These are phyloP conservation scores for Plasmodium reichenowi DNA, from an alignment of 169 alveolate genomes.

Conservation along the genomic window DNA sequence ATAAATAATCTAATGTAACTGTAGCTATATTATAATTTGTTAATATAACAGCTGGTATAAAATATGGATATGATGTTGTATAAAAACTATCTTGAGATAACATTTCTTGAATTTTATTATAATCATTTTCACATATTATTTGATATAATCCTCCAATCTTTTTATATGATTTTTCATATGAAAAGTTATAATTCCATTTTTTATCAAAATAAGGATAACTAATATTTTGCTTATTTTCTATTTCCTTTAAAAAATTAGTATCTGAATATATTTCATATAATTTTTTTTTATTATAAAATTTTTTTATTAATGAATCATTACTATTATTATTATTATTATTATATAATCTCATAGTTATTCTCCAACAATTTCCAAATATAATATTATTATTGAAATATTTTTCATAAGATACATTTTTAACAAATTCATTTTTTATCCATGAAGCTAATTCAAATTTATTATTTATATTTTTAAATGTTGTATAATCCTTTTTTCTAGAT, in stretches of 20 bases:
- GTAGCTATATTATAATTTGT: slow-evolving; percentile 78
- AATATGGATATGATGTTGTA: slow-evolving; percentile 76
- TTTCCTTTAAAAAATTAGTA: slow-evolving; percentile 27
- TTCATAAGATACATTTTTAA: slow-evolving; percentile 28
- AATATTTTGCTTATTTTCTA: slow-evolving; percentile 53
- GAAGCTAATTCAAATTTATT: slow-evolving; percentile 43
- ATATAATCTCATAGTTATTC: slow-evolving; percentile 73
- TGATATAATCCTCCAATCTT: slow-evolving; percentile 79
- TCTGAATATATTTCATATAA: slow-evolving; percentile 73
- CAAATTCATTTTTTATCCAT: slow-evolving; percentile 45
- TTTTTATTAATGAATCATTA: slow-evolving; percentile 11
- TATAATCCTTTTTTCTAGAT: slow-evolving; percentile 62
- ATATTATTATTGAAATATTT: slow-evolving; percentile 53
- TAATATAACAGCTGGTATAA: slow-evolving; percentile 80
- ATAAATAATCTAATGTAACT: slow-evolving; percentile 80
- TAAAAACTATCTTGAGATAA: slow-evolving; percentile 79
- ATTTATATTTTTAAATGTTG: slow-evolving; percentile 17
- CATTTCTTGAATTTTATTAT: slow-evolving; percentile 72
- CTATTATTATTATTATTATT: slow-evolving; percentile 17
- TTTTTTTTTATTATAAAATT: slow-evolving; percentile 61
- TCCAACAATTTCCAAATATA: slow-evolving; percentile 71
- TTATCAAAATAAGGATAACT: slow-evolving; percentile 26
- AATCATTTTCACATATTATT: slow-evolving; percentile 74
- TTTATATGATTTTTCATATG: slow-evolving; percentile 61
- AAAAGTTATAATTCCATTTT: slow-evolving; percentile 42